A percentile compares a stretch with the other conserved stretches of the same genome.
phyloP scores from a whole-genome alignment of 768 basidiomycete species.

The Amanita polypyramis region DNA sequence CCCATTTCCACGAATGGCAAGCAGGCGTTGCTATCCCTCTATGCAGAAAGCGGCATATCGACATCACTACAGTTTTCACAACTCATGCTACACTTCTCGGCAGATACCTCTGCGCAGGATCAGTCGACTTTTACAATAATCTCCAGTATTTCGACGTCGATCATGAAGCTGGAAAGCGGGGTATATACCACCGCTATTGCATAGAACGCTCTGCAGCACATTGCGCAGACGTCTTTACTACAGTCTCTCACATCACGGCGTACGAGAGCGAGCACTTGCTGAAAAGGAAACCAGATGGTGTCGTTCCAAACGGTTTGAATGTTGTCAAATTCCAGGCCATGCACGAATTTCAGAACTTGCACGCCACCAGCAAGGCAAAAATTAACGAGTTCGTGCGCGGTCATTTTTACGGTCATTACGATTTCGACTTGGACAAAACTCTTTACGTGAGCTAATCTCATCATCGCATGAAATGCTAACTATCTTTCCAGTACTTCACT shows the following conservation, averaged over 20 bases:
- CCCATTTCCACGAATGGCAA: slow-evolving; percentile 99
- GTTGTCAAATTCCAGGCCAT: slow-evolving; percentile 99
- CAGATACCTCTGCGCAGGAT: slow-evolving; percentile 96
- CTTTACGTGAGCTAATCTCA: slow-evolving; percentile 50
- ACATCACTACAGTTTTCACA: slow-evolving; percentile 97
- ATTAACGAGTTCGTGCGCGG: slow-evolving; percentile 97
- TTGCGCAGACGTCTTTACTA: slow-evolving; percentile 97
- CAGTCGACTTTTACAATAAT: slow-evolving; percentile 99
- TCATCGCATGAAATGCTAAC: neutral
- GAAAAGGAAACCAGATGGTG: slow-evolving; percentile 96
- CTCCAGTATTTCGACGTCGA: slow-evolving; percentile 99
- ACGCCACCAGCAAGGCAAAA: slow-evolving; percentile 89
- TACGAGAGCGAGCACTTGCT: slow-evolving; percentile 94
- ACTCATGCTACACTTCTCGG: slow-evolving; percentile 98
- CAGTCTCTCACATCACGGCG: slow-evolving; percentile 95
- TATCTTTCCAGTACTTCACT: slow-evolving; percentile 72
- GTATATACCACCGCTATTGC: slow-evolving; percentile 97
- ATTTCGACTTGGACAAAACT: slow-evolving; percentile 91
- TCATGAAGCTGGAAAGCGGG: slow-evolving; percentile 97
- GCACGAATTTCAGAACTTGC: slow-evolving; percentile 98
- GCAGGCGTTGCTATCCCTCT: slow-evolving; percentile 92
- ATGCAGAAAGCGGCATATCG: slow-evolving; percentile 92
- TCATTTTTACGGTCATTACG: slow-evolving; percentile 96
- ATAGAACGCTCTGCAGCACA: slow-evolving; percentile 93
- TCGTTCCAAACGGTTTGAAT: slow-evolving; percentile 94